phyloP scores from a whole-genome alignment of 176 grass and related monocot species.

The Hordeum marinum region DNA sequence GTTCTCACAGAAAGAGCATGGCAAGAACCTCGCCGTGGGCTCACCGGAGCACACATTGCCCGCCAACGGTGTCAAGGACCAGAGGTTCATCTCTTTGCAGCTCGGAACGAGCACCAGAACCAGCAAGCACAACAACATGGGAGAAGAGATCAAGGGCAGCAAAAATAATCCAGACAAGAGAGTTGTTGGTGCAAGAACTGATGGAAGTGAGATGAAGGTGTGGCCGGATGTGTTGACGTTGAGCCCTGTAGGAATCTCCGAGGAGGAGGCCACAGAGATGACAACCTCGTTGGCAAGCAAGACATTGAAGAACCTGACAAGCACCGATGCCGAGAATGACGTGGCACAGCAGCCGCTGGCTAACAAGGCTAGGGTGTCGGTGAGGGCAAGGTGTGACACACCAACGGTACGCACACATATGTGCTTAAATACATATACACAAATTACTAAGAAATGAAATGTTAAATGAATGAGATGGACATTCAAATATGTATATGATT shows the following conservation, averaged over 20 bases:
- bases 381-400: conserved; percentile 68
- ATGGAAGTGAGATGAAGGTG: neutral
- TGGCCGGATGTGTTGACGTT: conserved; percentile 21
- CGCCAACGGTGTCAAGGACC: conserved; percentile 15
- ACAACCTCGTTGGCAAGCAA: conserved; percentile 44
- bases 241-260: conserved; percentile 62
- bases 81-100: conserved; percentile 42
- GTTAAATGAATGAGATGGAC: too few species aligned
- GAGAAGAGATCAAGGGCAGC: conserved; percentile 15
- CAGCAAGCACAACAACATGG: conserved; percentile 32
- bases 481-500: too few species aligned
- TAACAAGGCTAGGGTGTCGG: conserved; percentile 79
- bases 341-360: conserved; percentile 32
- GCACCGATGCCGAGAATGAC: conserved; percentile 26
- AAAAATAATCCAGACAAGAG: conserved; percentile 6
- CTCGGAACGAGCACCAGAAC: conserved; percentile 41
- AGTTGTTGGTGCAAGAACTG: conserved; percentile 23
- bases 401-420: conserved; percentile 46
- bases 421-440: neutral
- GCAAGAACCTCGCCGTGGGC: conserved; percentile 1
- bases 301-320: conserved; percentile 31
- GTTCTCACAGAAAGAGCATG: conserved; percentile 24
- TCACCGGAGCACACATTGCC: neutral
- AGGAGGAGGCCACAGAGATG: conserved; percentile 16
- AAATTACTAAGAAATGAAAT: neutral